Base-by-base conservation (phyloP, 2,329 filamentous ascomycete genomes). In the Lachnellula occidentalis region DNA sequence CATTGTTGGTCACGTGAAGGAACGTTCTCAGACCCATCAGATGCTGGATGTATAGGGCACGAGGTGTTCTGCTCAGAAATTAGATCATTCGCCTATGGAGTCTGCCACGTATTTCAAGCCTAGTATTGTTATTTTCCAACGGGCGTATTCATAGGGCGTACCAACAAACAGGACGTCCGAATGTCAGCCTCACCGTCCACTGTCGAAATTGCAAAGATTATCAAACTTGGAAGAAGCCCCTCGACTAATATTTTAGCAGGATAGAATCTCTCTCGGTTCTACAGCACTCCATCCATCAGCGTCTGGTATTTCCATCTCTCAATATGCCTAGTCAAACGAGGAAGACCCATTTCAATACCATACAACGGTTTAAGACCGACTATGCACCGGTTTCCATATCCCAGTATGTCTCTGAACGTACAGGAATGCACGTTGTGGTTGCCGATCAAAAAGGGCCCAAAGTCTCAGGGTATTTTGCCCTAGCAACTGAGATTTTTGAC, bases 401-500 rank as follows among this genome's bases (percentile, higher is more conserved):
- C 21, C 92, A 96, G 70, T 99, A 99, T 88, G 90, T 95, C 67
- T 99, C 94, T 5, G 84, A 90, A 64, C 81, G 90, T 60, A 99
- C 92, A 59, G 94, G 94, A 50, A 94, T 99, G 90, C 87, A 92
- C 63, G 88, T 96, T 34, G 85, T 96, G 41, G 89, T 96, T 48
- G 90, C 95, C 63, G 88, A 97, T 69, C 86, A 91, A 64, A 85
- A 94, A 69, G 92, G 94, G 0, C 94, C 94, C n/a, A 97, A 96
- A 71, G 82, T 96, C 58, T 87, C 89, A 63, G 94, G 94, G 34
- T 96, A 95, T 73, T 99, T 99, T 72, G 87, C 92, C 34, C 80
- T 99, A 51, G 94, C 94, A 34, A 99, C 94, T 3, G 94, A 99
- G 73, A 97, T 99, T 64, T 87, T 95, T 65, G 94, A 99, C 74